These are phyloP conservation scores for Suhomyces bribrorum DNA, from an alignment of 1,139 yeast genomes.

Conservation along the genomic window DNA sequence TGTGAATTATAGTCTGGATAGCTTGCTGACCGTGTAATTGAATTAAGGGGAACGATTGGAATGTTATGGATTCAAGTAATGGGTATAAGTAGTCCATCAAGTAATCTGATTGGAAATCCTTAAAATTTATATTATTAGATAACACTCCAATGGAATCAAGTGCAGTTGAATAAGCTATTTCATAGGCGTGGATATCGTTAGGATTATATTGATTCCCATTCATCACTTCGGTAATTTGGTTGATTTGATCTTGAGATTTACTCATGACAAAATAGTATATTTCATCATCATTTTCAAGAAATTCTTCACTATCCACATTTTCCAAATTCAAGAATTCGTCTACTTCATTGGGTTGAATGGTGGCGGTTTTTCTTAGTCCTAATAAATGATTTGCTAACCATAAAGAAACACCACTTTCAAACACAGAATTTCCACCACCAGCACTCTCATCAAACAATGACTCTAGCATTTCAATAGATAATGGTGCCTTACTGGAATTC, in stretches of 20 bases:
- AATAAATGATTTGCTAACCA: conserved; percentile 33
- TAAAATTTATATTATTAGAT: conserved; percentile 23
- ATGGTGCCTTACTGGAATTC: background rate
- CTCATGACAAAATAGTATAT: conserved; percentile 25
- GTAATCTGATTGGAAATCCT: conserved; percentile 34
- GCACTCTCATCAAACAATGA: conserved; percentile 11
- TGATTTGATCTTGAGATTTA: conserved; percentile 30
- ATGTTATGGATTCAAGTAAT: conserved; percentile 38
- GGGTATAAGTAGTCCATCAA: conserved; percentile 37
- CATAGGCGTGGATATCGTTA: conserved; percentile 14
- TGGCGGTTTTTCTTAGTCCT: background rate
- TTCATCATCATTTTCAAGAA: conserved; percentile 17
- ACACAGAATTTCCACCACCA: background rate
- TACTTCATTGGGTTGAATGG: conserved; percentile 11
- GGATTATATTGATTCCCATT: conserved; percentile 2
- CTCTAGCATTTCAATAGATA: conserved; percentile 7
- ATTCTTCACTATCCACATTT: conserved; percentile 8
- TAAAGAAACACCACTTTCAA: conserved; percentile 20
- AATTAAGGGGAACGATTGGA: conserved; percentile 27
- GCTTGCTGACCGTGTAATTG: conserved; percentile 35
- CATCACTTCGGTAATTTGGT: conserved; percentile 14
- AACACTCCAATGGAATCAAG: conserved; percentile 33
- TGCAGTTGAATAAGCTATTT: conserved; percentile 32
- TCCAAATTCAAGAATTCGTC: conserved; percentile 28
- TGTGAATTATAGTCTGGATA: conserved; percentile 43